Percentiles rank a stretch among this genome's conserved stretches.
Evolutionary conservation across 352 stramenopile species (phyloP).

Genomic region (Albugo laibachii): DNA sequence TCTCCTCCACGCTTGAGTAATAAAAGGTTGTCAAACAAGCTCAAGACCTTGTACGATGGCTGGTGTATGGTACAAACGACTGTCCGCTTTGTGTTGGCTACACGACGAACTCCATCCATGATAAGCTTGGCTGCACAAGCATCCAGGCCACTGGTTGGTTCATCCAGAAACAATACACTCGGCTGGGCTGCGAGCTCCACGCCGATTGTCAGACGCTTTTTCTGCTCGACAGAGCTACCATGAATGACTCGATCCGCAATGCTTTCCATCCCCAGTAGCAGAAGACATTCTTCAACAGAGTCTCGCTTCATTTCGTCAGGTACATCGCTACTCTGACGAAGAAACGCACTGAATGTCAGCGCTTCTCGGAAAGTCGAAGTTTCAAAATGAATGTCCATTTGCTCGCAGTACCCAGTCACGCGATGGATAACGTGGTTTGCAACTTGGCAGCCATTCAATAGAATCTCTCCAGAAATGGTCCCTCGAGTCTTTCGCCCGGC

Average conservation of each 20-base stretch:
- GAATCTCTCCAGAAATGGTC: slow-evolving; percentile 17
- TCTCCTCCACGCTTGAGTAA: slow-evolving; percentile 68
- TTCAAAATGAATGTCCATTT: not conserved
- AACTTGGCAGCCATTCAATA: slow-evolving; percentile 8
- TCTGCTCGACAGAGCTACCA: slow-evolving; percentile 17
- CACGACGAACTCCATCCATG: slow-evolving; percentile 18
- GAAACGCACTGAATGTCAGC: not conserved
- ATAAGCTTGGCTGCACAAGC: slow-evolving; percentile 17
- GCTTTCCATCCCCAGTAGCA: slow-evolving; percentile 19
- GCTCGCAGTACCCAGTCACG: slow-evolving; percentile 15
- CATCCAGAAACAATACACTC: slow-evolving; percentile 52
- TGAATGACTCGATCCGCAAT: slow-evolving; percentile 19
- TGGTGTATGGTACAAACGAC: slow-evolving; percentile 85
- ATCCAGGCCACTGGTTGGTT: slow-evolving; percentile 34
- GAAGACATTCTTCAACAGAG: slow-evolving; percentile 33
- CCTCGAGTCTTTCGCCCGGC: slow-evolving; percentile 83
- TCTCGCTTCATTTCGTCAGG: slow-evolving; percentile 16
- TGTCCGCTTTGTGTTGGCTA: slow-evolving; percentile 45
- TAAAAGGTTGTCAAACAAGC: slow-evolving; percentile 63
- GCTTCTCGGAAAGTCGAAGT: not conserved
- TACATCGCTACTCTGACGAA: slow-evolving; percentile 7
- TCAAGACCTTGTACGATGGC: slow-evolving; percentile 65
- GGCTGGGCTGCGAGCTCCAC: slow-evolving; percentile 74
- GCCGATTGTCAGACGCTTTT: slow-evolving; percentile 42
- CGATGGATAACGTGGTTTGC: slow-evolving; percentile 23